Evolutionary conservation across 495 filamentous ascomycete species (phyloP).

Genomic region (Xylaria curta): DNA sequence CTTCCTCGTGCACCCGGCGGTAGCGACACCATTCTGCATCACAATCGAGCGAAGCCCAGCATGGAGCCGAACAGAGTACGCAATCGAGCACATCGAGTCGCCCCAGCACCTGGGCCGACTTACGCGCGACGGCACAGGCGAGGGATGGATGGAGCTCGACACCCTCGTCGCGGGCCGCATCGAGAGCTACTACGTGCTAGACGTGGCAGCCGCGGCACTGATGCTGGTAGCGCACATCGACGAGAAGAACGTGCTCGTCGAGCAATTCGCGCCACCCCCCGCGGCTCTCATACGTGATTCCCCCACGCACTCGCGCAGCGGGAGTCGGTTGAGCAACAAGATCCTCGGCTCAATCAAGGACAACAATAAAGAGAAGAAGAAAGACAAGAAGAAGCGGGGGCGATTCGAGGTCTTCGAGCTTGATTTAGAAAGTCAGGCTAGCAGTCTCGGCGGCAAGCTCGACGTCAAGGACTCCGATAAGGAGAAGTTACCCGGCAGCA

Average conservation of each 20-base stretch:
- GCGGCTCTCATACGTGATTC: conserved; percentile 33
- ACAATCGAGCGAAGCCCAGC: conserved; percentile 57
- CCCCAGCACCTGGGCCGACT: conserved; percentile 57
- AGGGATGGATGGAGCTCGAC: conserved; percentile 60
- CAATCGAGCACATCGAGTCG: conserved; percentile 67
- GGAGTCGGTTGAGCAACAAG: conserved; percentile 36
- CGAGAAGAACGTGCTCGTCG: conserved; percentile 52
- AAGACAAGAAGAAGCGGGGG: conserved; percentile 42
- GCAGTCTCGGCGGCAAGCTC: conserved; percentile 47
- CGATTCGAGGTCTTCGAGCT: conserved; percentile 61
- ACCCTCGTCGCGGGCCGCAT: conserved; percentile 56
- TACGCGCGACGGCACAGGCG: conserved; percentile 58
- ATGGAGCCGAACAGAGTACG: conserved; percentile 63
- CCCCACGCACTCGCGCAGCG: conserved; percentile 32
- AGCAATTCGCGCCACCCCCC: conserved; percentile 62
- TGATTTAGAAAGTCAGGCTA: conserved; percentile 61
- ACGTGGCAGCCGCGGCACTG: conserved; percentile 72
- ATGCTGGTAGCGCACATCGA: conserved; percentile 72
- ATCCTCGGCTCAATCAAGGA: conserved; percentile 25
- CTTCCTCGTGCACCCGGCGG: conserved; percentile 73
- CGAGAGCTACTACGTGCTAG: conserved; percentile 74
- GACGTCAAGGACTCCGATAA: conserved; percentile 41
- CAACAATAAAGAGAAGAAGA: conserved; percentile 30
- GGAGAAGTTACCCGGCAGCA: conserved; percentile 49
- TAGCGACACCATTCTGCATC: conserved; percentile 63